Percentiles rank a stretch among this genome's conserved stretches.
phyloP scores from a whole-genome alignment of 352 stramenopile species.

The Aphanomyces invadans region DNA sequence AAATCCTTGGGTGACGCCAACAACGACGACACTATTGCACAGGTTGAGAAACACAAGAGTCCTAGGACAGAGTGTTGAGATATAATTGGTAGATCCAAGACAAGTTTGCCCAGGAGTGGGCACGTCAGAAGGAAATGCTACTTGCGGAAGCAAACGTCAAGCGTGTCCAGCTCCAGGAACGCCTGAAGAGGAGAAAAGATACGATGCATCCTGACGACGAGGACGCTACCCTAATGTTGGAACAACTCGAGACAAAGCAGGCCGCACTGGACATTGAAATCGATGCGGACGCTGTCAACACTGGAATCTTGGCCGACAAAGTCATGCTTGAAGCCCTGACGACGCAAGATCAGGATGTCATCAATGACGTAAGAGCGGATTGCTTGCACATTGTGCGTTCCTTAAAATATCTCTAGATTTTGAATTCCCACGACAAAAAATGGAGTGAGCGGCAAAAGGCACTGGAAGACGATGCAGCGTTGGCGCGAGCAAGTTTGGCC shows the following conservation, averaged over 20 bases:
- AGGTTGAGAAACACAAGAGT: not conserved
- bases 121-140: not conserved
- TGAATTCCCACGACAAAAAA: conserved; percentile 12
- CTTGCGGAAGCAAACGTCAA: not conserved
- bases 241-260: not conserved
- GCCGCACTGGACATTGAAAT: conserved; percentile 4
- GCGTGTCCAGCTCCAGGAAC: conserved; percentile 29
- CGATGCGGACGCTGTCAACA: not conserved
- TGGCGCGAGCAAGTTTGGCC: not conserved
- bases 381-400: not conserved
- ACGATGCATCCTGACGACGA: conserved; percentile 5
- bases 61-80: not conserved
- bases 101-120: conserved; percentile 11
- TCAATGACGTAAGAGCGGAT: not conserved
- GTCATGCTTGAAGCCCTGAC: conserved; percentile 10
- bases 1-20: not conserved
- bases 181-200: conserved; percentile 28
- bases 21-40: not conserved
- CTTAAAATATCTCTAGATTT: conserved; percentile 1
- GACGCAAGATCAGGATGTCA: not conserved
- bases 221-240: not conserved
- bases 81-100: conserved; percentile 8
- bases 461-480: conserved; percentile 2
- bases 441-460: not conserved
- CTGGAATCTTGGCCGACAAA: conserved; percentile 16